Evolutionary conservation across 2,329 filamentous ascomycete genomes (phyloP), one percentile per base, ranked within the genome.

Genomic region (Penicillium sp.): DNA sequence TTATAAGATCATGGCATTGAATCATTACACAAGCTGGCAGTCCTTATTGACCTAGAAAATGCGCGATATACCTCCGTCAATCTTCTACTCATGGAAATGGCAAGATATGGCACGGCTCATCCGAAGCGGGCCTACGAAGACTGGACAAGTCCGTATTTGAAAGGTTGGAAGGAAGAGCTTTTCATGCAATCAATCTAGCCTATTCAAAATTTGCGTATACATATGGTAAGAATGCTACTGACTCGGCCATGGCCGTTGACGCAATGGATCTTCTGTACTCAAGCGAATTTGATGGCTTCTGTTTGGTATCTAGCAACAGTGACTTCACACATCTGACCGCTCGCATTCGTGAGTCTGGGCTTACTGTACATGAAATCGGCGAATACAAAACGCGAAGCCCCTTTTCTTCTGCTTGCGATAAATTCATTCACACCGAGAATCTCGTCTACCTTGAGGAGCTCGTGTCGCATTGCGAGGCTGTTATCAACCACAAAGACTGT

Each of bases 261-360:
- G 18, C 18, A 21, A 21, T 21, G 18, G 18, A 21, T 21, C 18
- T 21, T 21, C 18, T 21, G 18, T 21, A 21, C 18, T 2, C 18
- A 21, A 21, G 18, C 18, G 18, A 21, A 21, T 21, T 21, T 3
- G 18, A 21, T 21, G 18, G 18, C 18, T 21, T 21, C 18, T 21
- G 18, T 21, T 21, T 21, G 18, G 18, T 21, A 21, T 2, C 29
- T 10, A 71, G 69, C 51, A 68, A 72, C 51, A 69, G 67, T 58
- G 68, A 71, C 57, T 72, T 71, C 47, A 70, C 69, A 3, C 64
- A 65, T 6, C 58, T 72, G 9, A 68, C 66, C 39, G 64, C 65
- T 36, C 59, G 69, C 16, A 68, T 71, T 9, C 67, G 69, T 8
- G 66, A 72, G 47, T 69, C 70, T 42, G 70, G 66, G 7, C 58